Evolutionary conservation across 2,329 filamentous ascomycete species (phyloP).

Genomic region (Thielaviopsis euricoi): DNA sequence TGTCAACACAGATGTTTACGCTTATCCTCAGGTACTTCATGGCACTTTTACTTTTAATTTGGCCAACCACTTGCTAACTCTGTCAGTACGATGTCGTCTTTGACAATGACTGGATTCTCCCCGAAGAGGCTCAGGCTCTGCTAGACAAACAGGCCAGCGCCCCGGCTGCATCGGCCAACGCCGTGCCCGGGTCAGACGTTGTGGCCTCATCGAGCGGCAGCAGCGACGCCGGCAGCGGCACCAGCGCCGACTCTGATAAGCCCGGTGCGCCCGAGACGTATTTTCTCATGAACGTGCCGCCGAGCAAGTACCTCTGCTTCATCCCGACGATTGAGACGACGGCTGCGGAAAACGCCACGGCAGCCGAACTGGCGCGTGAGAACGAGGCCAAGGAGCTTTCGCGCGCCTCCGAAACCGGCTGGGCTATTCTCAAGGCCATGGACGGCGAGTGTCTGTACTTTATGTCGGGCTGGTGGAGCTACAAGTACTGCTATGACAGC

Average conservation of each 20-base stretch:
- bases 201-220: constrained; percentile 20
- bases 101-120: constrained; percentile 53
- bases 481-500: constrained; percentile 81
- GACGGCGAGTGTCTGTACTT: constrained; percentile 68
- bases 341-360: constrained; percentile 43
- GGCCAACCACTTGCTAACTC: too few species aligned
- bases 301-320: constrained; percentile 64
- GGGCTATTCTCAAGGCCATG: constrained; percentile 64
- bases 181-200: constrained; percentile 19
- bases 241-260: constrained; percentile 11
- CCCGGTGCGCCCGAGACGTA: constrained; percentile 29
- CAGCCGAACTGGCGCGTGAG: constrained; percentile 48
- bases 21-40: constrained; percentile 60
- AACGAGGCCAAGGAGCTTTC: constrained; percentile 68
- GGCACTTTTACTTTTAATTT: constrained; percentile 15
- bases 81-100: constrained; percentile 65
- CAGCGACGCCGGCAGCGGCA: constrained; percentile 13
- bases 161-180: constrained; percentile 17
- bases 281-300: constrained; percentile 57
- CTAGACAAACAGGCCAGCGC: constrained; percentile 25
- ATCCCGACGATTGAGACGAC: constrained; percentile 54
- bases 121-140: constrained; percentile 48
- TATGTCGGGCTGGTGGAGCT: constrained; percentile 86
- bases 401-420: constrained; percentile 59
- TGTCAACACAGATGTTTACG: constrained; percentile 69